Conservation (phyloP, 2,329 filamentous ascomycete genomes). For the Paecilomyces dactylethromorphus region DNA sequence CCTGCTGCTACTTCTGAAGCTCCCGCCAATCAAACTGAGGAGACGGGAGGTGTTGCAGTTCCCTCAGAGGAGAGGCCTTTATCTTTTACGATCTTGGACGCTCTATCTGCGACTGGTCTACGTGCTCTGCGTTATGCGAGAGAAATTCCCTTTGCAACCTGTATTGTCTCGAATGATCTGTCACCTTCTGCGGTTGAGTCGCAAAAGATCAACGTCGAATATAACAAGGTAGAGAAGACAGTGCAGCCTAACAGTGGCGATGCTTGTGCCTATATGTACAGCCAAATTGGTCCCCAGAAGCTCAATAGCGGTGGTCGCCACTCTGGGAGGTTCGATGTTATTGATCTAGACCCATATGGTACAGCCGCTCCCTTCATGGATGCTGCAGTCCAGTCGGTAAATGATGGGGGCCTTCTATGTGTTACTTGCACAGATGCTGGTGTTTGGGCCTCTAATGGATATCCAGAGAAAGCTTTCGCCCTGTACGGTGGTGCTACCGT, state of each 20-base stretch:
- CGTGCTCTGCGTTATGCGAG: slow-evolving; percentile 86
- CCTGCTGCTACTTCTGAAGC: slow-evolving; percentile 2
- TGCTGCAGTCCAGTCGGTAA: slow-evolving; percentile 76
- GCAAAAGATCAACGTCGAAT: slow-evolving; percentile 75
- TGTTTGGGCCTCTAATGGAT: slow-evolving; percentile 89
- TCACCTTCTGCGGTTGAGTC: slow-evolving; percentile 68
- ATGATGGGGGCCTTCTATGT: slow-evolving; percentile 83
- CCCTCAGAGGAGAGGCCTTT: slow-evolving; percentile 28
- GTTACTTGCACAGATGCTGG: slow-evolving; percentile 96
- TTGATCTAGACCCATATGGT: slow-evolving; percentile 94
- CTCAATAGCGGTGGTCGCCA: slow-evolving; percentile 30
- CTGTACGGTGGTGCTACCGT: slow-evolving; percentile 87
- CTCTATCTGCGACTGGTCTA: slow-evolving; percentile 86
- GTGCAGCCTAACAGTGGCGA: slow-evolving; percentile 72
- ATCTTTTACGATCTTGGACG: slow-evolving; percentile 81
- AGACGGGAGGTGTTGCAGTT: slow-evolving; percentile 2
- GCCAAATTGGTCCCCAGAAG: slow-evolving; percentile 44
- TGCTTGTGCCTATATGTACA: slow-evolving; percentile 88
- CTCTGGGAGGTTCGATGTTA: slow-evolving; percentile 71
- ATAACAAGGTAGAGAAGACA: slow-evolving; percentile 68
- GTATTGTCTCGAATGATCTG: slow-evolving; percentile 84
- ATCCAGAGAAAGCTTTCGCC: slow-evolving; percentile 87
- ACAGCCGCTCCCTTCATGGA: slow-evolving; percentile 91
- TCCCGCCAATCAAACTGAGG: not conserved
- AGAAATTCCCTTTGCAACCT: slow-evolving; percentile 78